These are phyloP conservation scores for Calophaca sinica DNA, from an alignment of 306 rosid species.

Conservation along the genomic window DNA sequence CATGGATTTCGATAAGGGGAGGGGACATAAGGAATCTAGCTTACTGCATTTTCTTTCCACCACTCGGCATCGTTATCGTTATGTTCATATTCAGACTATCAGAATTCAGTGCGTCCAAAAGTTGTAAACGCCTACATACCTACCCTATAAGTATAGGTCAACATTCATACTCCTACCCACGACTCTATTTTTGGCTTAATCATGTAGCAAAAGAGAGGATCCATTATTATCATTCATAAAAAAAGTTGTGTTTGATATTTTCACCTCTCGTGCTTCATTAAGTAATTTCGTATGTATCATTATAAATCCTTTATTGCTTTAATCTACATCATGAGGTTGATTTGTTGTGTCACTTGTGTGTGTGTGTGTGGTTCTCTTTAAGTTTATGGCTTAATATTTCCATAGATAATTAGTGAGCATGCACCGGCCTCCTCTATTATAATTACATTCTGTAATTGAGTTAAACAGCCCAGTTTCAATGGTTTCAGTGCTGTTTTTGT, in stretches of 20 bases:
- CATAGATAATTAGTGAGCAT: not conserved
- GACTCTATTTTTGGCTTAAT: conserved; percentile 7
- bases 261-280: not conserved
- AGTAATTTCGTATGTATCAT: not conserved
- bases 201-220: not conserved
- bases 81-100: not conserved
- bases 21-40: conserved; percentile 39
- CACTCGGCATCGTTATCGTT: not conserved
- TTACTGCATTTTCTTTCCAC: not conserved
- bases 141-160: conserved; percentile 4
- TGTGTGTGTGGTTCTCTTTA: conserved; percentile 2
- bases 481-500: conserved; percentile 9
- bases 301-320: not conserved
- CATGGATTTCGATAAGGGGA: not conserved
- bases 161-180: not conserved
- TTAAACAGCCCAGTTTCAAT: not conserved
- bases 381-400: not conserved
- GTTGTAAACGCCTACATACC: conserved; percentile 4
- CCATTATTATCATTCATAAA: not conserved
- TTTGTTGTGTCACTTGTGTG: not conserved
- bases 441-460: not conserved
- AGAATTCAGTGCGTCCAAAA: conserved; percentile 1
- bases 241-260: conserved; percentile 9
- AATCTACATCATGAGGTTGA: conserved; percentile 10
- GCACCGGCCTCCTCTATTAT: conserved; percentile 5